phyloP scores from a whole-genome alignment of 192 early-diverging fungal genomes.

The Coemansia sp. region DNA sequence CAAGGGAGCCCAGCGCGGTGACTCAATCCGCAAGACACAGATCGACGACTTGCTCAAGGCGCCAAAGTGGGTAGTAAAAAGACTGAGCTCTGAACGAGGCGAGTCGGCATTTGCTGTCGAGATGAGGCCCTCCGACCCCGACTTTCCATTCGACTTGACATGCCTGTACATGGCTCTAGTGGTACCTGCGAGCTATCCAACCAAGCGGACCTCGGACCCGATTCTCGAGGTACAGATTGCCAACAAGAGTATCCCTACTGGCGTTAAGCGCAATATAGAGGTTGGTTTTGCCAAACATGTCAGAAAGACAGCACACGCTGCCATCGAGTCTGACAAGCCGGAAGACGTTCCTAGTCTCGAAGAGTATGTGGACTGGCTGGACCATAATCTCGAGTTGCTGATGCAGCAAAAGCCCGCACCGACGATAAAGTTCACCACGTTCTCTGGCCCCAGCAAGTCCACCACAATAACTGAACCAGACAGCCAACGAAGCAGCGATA shows the following conservation, averaged over 20 bases:
- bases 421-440: constrained; percentile 60
- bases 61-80: constrained; percentile 33
- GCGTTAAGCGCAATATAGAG: constrained; percentile 52
- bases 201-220: constrained; percentile 30
- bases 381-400: constrained; percentile 63
- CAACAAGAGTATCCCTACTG: constrained; percentile 47
- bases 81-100: constrained; percentile 35
- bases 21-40: constrained; percentile 29
- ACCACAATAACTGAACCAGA: background rate
- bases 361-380: constrained; percentile 60
- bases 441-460: constrained; percentile 18
- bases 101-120: constrained; percentile 49
- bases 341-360: constrained; percentile 27
- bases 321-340: constrained; percentile 21
- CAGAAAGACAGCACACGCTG: constrained; percentile 20
- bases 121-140: constrained; percentile 66
- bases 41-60: constrained; percentile 36
- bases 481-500: background rate
- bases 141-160: constrained; percentile 79
- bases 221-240: constrained; percentile 38
- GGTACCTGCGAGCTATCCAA: constrained; percentile 63
- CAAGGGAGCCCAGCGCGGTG: constrained; percentile 1
- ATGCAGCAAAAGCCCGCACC: constrained; percentile 65
- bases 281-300: constrained; percentile 39
- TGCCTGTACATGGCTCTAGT: constrained; percentile 62